Evolutionary conservation across 495 filamentous ascomycete species (phyloP), one percentile per base, ranked within the genome.

Genomic region (Penicillium angulare): DNA sequence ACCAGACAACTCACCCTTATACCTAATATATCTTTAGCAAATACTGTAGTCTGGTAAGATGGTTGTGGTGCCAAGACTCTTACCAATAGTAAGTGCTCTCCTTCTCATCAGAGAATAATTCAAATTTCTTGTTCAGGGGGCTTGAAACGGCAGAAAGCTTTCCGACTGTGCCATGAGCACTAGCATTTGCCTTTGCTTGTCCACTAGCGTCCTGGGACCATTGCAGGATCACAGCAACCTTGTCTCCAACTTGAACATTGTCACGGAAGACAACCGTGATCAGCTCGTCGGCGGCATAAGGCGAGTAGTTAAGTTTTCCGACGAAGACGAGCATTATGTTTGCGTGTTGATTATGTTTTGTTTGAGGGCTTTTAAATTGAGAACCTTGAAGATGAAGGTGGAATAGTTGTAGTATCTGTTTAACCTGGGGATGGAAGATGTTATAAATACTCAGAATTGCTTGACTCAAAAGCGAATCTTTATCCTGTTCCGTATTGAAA

Each of bases 271-370:
- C 16, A 16, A 47, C 43, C 2, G 29, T 9, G 27, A 47, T 13
- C 5, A 47, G n/a, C 17, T 47, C 29, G 29, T 47, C 29, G 2
- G 29, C 2, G 29, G 43, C 43, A 3, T 47, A 47, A n/a, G 43
- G 43, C 22, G 27, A 35, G 27, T 47, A 47, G 27, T 13, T 47
- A 18, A 47, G 1, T 20, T 47, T 47, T 6, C 29, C 43, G 7
- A 47, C 31, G 31, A 22, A 47, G 7, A 54, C 38, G 17, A 39
- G 5, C 21, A 39, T 39, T n/a, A n/a, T n/a, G n/a, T 20, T 36
- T 36, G 34, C n/a, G 2, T 15, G 34, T 36, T 31, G 8, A 2
- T 31, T 7, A 31, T 7, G 27, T 31, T 9, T 31, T 31, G 27
- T 9, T 31, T 31, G 8, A 31, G 13, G 27, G 8, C 27, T 31